A percentile compares a stretch with the other conserved stretches of the same genome.
These are phyloP conservation scores for Lathyrus oleraceus DNA, from an alignment of 306 rosid genomes.

Conservation along the genomic window DNA sequence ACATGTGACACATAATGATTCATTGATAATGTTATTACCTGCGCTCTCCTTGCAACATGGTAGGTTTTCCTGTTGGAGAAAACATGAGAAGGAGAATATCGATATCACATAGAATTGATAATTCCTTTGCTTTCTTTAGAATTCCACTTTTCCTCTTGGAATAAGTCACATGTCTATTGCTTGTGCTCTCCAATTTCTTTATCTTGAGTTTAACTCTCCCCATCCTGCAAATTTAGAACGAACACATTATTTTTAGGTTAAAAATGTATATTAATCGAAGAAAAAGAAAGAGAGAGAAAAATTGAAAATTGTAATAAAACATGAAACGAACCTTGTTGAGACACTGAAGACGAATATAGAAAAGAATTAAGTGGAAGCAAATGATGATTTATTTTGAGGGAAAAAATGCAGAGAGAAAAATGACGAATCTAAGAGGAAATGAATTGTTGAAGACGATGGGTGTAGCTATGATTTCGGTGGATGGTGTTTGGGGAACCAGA, in stretches of 20 bases:
- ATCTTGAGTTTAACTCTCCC: slow-evolving; percentile 83
- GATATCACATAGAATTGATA: slow-evolving; percentile 72
- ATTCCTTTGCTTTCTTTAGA: slow-evolving; percentile 73
- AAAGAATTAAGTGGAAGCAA: background rate
- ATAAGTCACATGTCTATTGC: slow-evolving; percentile 72
- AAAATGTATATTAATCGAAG: background rate
- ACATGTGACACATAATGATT: background rate
- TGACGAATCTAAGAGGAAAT: slow-evolving; percentile 31
- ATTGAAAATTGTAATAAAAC: background rate
- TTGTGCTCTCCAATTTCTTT: slow-evolving; percentile 74
- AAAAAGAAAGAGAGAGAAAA: background rate
- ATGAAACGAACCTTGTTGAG: slow-evolving; percentile 30
- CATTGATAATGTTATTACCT: slow-evolving; percentile 46
- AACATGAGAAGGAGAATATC: slow-evolving; percentile 74
- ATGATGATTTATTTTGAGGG: background rate
- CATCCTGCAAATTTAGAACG: slow-evolving; percentile 53
- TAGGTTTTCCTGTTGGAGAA: slow-evolving; percentile 73
- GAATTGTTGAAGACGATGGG: slow-evolving; percentile 49
- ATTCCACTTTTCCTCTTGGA: slow-evolving; percentile 72
- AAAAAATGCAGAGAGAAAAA: slow-evolving; percentile 20
- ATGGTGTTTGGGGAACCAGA: slow-evolving; percentile 47
- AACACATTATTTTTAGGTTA: background rate
- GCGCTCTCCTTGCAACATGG: slow-evolving; percentile 67
- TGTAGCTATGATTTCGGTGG: slow-evolving; percentile 65
- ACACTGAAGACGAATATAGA: background rate